phyloP scores from a whole-genome alignment of 257 asterid genomes.

The Solanum medicagineum region DNA sequence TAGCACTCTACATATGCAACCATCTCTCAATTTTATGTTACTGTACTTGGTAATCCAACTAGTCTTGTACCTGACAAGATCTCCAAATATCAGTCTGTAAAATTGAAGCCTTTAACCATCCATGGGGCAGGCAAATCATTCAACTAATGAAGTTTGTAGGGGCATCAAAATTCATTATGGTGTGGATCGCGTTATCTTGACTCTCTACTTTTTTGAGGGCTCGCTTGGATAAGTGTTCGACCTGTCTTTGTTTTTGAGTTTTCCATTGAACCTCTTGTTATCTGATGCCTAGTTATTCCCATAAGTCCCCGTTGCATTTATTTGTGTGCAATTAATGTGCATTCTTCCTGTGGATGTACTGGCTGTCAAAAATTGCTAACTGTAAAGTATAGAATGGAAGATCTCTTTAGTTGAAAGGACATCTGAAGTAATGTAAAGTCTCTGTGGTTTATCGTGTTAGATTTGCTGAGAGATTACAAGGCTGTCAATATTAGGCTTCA shows the following conservation, averaged over 20 bases:
- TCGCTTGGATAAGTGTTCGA: constrained; percentile 19
- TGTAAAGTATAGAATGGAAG: not conserved
- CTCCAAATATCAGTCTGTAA: not conserved
- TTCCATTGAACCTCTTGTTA: constrained; percentile 15
- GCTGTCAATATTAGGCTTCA: constrained; percentile 1
- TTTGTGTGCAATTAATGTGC: not conserved
- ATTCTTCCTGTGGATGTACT: not conserved
- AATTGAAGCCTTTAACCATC: not conserved
- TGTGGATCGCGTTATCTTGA: not conserved
- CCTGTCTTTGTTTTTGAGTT: constrained; percentile 22
- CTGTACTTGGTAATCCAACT: not conserved
- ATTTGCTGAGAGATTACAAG: constrained; percentile 1
- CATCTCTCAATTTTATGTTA: not conserved
- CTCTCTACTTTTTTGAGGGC: not conserved
- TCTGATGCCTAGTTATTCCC: not conserved
- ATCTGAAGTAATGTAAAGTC: not conserved
- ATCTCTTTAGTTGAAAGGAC: not conserved
- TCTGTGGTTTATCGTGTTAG: not conserved
- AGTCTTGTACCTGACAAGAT: not conserved
- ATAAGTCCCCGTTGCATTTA: not conserved
- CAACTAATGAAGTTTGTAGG: not conserved
- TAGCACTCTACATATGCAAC: not conserved
- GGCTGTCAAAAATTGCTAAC: not conserved
- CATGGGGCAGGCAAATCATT: not conserved
- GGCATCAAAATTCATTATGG: not conserved